These are phyloP conservation scores for Boletus reticulatus DNA, from an alignment of 768 basidiomycete genomes.

Conservation along the genomic window DNA sequence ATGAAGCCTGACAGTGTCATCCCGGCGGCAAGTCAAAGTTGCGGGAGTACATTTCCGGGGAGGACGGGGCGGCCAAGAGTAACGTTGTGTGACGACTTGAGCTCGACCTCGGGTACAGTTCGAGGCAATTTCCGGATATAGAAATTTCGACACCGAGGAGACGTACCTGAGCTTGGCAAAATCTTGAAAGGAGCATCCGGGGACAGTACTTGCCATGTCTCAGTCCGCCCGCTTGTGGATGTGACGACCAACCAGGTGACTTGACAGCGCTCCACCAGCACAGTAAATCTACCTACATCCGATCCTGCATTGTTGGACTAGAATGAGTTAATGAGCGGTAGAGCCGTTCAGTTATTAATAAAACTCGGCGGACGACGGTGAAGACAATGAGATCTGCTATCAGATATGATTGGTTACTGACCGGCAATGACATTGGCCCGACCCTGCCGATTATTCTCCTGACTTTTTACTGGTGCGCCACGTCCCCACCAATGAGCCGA, in stretches of 20 bases:
- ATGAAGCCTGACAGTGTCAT: not conserved
- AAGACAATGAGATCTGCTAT: not conserved
- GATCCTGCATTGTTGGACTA: slow-evolving; percentile 9
- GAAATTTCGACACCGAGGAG: slow-evolving; percentile 10
- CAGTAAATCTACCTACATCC: not conserved
- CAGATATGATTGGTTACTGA: not conserved
- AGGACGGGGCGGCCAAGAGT: not conserved
- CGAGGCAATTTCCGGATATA: slow-evolving; percentile 1
- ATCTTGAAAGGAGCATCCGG: not conserved
- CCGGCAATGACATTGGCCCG: not conserved
- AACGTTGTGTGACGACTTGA: not conserved
- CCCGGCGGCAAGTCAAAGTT: not conserved
- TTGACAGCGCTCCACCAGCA: slow-evolving; percentile 1
- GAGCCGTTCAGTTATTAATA: not conserved
- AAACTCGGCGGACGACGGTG: slow-evolving; percentile 2
- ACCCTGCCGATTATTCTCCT: not conserved
- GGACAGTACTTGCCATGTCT: slow-evolving; percentile 1
- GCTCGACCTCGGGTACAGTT: not conserved
- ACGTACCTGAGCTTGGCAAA: not conserved
- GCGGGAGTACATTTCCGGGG: not conserved
- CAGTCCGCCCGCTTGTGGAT: not conserved
- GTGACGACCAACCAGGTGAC: not conserved
- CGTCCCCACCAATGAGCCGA: not conserved
- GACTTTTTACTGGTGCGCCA: not conserved
- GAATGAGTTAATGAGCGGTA: not conserved